Conservation (phyloP, 805 yeast genomes). For the Komagataella kurtzmanii region DNA sequence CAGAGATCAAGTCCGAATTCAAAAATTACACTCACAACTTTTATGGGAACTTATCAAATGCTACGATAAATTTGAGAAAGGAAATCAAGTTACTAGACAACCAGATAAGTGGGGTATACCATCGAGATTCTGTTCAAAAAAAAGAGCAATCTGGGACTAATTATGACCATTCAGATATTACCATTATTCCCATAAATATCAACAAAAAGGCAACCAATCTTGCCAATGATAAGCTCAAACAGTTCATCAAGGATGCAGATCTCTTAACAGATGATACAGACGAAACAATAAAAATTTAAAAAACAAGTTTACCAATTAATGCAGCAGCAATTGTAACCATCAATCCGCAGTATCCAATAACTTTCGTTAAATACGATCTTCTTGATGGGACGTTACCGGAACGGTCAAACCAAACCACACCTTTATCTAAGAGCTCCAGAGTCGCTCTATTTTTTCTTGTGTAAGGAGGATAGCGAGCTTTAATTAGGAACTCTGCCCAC, state of each 20-base stretch:
- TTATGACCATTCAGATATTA: conserved; percentile 17
- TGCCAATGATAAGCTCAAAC: conserved; percentile 40
- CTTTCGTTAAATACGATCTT: neutral
- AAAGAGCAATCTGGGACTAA: conserved; percentile 1
- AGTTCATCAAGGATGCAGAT: conserved; percentile 1
- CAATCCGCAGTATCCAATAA: neutral
- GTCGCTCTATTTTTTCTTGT: conserved; percentile 13
- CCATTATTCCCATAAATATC: conserved; percentile 54
- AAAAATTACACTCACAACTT: conserved; percentile 29
- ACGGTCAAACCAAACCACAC: neutral
- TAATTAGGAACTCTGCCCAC: conserved; percentile 45
- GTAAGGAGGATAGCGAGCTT: conserved; percentile 59
- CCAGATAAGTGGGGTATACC: conserved; percentile 33
- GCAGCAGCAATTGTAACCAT: neutral
- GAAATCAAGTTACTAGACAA: conserved; percentile 58
- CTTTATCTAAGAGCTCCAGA: neutral
- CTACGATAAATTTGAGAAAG: conserved; percentile 46
- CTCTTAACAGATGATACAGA: conserved; percentile 11
- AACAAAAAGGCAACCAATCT: conserved; percentile 61
- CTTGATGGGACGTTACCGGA: neutral
- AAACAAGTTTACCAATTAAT: neutral
- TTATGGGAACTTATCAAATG: conserved; percentile 38
- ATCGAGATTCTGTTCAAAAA: conserved; percentile 18
- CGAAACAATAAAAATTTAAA: neutral
- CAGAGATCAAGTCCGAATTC: conserved; percentile 23